Evolutionary conservation across 2,329 filamentous ascomycete genomes (phyloP), one percentile per base, ranked within the genome.

Genomic region (Paramyrothecium sp.): DNA sequence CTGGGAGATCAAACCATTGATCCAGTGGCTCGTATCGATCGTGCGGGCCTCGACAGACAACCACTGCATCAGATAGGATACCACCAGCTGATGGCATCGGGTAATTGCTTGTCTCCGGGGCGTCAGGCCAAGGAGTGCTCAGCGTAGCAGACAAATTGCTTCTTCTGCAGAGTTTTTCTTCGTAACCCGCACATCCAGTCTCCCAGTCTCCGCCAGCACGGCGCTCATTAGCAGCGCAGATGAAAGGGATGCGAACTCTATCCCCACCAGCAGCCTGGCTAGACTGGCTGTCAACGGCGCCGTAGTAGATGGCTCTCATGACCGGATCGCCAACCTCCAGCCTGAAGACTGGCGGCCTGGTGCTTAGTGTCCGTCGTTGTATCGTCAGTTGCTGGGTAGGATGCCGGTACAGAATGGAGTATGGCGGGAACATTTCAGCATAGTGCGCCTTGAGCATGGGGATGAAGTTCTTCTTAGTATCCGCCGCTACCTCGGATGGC

Each of bases 131-230:
- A 2, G 88, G 86, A 50, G 82, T 88, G 21, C 80, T 82, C 52
- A 92, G 78, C 3, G 87, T 86, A 19, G 88, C 85, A 7, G 88
- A 88, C 34, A 93, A 81, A 61, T 89, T 92, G 74, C 88, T 91
- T 63, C 90, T 81, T 59, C 89, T 82, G 66, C 89, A 90, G 41
- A 93, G 81, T 62, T 88, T 88, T 72, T 92, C 90, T 74, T 78
- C 76, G 59, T 78, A 77, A 34, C 76, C 75, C 3, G 74, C 70
- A 13, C 75, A 78, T 59, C 80, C 81, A 7, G 82, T 89, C 65
- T 92, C 89, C 90, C 90, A 93, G 68, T 92, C 89, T n/a, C 90
- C 90, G 11, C 90, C 90, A 1, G 89, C 82, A 41, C 88, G 81
- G 67, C 88, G 89, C 69, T 92, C 89, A 73, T 92, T 91, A 51